Percentiles rank a stretch among this genome's conserved stretches.
Evolutionary conservation across 441 rosid genomes (phyloP).

Genomic region (Mallotus repandus): DNA sequence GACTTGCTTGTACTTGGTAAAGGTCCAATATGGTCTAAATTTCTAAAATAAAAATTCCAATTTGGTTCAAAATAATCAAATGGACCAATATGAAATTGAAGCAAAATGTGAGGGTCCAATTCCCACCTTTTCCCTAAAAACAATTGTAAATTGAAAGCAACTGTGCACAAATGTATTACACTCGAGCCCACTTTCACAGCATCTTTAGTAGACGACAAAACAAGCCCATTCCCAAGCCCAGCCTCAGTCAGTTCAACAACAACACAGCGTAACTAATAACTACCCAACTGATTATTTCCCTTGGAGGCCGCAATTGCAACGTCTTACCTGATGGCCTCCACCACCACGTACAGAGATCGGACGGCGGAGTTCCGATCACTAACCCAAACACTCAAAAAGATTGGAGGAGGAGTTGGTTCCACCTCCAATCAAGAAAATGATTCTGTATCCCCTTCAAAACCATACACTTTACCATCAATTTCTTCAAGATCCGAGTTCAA

Average conservation of each 20-base stretch:
- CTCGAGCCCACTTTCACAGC: background rate
- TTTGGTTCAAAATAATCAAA: too few species aligned
- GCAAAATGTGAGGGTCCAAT: too few species aligned
- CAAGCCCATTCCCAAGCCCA: background rate
- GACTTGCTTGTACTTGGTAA: too few species aligned
- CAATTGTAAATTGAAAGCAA: too few species aligned
- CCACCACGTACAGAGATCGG: slow-evolving; percentile 55
- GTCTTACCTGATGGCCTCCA: slow-evolving; percentile 34
- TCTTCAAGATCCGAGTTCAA: slow-evolving; percentile 82
- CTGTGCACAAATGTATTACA: background rate
- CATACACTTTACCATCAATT: slow-evolving; percentile 25
- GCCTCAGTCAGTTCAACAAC: background rate
- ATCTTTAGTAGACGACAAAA: background rate
- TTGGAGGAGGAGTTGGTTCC: slow-evolving; percentile 46
- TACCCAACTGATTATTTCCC: background rate
- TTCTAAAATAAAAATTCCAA: too few species aligned
- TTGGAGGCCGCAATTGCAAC: slow-evolving; percentile 5
- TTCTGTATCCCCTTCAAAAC: slow-evolving; percentile 30
- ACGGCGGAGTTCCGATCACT: slow-evolving; percentile 81
- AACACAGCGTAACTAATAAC: background rate
- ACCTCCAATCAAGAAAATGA: slow-evolving; percentile 24
- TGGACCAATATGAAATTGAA: too few species aligned
- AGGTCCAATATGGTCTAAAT: too few species aligned
- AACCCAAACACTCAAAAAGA: slow-evolving; percentile 58
- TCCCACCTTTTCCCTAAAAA: too few species aligned